These are phyloP conservation scores for Phaeolepiota aurea DNA, from an alignment of 768 basidiomycete species.

Conservation along the genomic window DNA sequence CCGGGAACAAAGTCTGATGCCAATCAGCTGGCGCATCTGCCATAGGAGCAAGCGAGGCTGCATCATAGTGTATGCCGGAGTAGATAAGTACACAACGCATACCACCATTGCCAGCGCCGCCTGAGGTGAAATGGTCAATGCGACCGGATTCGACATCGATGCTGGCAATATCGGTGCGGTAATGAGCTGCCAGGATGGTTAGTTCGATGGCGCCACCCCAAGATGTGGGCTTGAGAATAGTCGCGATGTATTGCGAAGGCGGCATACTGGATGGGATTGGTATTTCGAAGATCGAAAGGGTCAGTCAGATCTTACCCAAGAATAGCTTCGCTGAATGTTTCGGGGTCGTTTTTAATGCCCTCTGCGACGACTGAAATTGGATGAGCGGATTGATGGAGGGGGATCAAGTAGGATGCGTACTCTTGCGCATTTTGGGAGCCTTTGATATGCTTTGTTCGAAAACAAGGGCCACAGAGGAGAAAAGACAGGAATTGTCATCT, in stretches of 20 bases:
- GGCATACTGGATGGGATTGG: slow-evolving; percentile 27
- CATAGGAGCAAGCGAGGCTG: slow-evolving; percentile 73
- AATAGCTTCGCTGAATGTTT: slow-evolving; percentile 76
- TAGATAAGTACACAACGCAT: slow-evolving; percentile 76
- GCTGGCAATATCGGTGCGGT: slow-evolving; percentile 77
- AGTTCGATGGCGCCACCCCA: slow-evolving; percentile 99
- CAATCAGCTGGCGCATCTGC: slow-evolving; percentile 73
- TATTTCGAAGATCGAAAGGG: slow-evolving; percentile 1
- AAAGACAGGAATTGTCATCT: slow-evolving; percentile 97
- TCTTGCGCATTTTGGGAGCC: slow-evolving; percentile 61
- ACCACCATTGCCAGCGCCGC: slow-evolving; percentile 24
- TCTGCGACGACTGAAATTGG: slow-evolving; percentile 79
- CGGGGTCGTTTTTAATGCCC: slow-evolving; percentile 63
- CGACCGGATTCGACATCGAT: slow-evolving; percentile 91
- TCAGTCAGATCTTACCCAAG: slow-evolving; percentile 63
- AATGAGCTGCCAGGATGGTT: slow-evolving; percentile 75
- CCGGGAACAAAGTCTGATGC: slow-evolving; percentile 80
- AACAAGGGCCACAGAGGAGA: slow-evolving; percentile 77
- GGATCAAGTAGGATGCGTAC: slow-evolving; percentile 31
- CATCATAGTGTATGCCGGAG: slow-evolving; percentile 96
- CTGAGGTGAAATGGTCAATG: slow-evolving; percentile 71
- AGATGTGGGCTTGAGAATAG: slow-evolving; percentile 69
- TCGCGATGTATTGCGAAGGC: slow-evolving; percentile 64
- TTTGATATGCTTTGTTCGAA: slow-evolving; percentile 79
- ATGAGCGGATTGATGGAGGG: neutral